Evolutionary conservation across 495 filamentous ascomycete genomes (phyloP), one percentile per base, ranked within the genome.

Genomic region (Trichoderma virens): DNA sequence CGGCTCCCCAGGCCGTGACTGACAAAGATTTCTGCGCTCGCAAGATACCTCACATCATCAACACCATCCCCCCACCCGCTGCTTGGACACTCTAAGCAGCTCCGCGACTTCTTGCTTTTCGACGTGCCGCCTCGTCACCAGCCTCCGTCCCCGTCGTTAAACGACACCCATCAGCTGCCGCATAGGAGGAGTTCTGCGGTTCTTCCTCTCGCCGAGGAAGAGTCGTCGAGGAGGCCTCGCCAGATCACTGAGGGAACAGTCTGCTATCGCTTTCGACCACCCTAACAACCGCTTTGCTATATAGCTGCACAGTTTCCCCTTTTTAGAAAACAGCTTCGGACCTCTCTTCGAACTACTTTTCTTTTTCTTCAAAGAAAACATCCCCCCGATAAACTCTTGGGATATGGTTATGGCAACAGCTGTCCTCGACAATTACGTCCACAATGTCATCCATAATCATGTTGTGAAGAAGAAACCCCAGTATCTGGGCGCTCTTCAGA

Each of bases 121-220:
- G 74, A 71, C 69, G 79, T 79, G 72, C 78, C 64, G 81, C 77
- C 79, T 82, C 79, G 76, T 74, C 75, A 83, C 85, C 90, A 60
- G 63, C 28, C 35, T 6, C 61, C 59, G 3, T 25, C 59, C 9
- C 59, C 59, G 59, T 39, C 61, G 63, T 65, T 59, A 45, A 18
- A 39, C 34, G 20, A 65, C 51, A 60, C 51, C 63, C 63, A 45
- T 47, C 63, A 93, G 90, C 92, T 95, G 92, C 92, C 92, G 92
- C 92, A 97, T 97, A 97, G 90, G 89, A 92, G 86, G 87, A 83
- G 85, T 88, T 87, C 84, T 86, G 83, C 85, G 88, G 86, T 92
- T 93, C 92, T 97, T 95, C 92, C 91, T 93, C 92, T 94, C 79
- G 78, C 76, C 68, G 90, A 88, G 91, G 91, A 90, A 92, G 91